Conservation (phyloP, 352 stramenopile species). For the Blastocystis hominis region DNA sequence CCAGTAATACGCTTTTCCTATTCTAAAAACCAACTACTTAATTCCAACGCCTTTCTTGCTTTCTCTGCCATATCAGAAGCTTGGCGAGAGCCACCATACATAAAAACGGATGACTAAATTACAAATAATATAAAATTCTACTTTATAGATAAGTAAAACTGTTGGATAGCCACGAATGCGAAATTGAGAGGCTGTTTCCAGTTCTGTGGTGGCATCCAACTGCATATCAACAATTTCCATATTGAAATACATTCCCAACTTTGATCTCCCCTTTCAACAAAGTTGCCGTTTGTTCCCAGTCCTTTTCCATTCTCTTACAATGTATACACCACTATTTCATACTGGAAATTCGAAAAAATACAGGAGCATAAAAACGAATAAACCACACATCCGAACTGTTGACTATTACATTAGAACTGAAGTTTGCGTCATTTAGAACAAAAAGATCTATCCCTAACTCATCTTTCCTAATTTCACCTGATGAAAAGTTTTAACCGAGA, state of each 20-base stretch:
- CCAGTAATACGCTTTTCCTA: not conserved
- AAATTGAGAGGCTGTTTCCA: not conserved
- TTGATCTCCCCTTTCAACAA: not conserved
- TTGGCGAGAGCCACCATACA: not conserved
- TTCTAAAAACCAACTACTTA: not conserved
- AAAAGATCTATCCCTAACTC: not conserved
- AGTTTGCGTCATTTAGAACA: not conserved
- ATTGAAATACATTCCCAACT: slow-evolving; percentile 17
- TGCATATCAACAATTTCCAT: too few species aligned
- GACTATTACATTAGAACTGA: not conserved
- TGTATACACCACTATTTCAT: slow-evolving; percentile 30
- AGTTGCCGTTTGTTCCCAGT: not conserved
- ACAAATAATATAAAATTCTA: not conserved
- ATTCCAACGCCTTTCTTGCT: not conserved
- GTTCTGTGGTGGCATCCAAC: slow-evolving; percentile 10
- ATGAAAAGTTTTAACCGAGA: not conserved
- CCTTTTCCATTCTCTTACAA: not conserved
- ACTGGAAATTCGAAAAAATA: not conserved
- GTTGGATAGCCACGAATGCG: not conserved
- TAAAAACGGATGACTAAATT: not conserved
- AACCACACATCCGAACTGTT: slow-evolving; percentile 5
- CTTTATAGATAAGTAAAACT: not conserved
- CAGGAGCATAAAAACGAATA: slow-evolving; percentile 44
- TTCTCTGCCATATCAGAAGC: not conserved
- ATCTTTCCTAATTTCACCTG: not conserved